Conservation (phyloP, 225 moss, liverwort and hornwort genomes). For the Physcomitrellopsis africana region DNA sequence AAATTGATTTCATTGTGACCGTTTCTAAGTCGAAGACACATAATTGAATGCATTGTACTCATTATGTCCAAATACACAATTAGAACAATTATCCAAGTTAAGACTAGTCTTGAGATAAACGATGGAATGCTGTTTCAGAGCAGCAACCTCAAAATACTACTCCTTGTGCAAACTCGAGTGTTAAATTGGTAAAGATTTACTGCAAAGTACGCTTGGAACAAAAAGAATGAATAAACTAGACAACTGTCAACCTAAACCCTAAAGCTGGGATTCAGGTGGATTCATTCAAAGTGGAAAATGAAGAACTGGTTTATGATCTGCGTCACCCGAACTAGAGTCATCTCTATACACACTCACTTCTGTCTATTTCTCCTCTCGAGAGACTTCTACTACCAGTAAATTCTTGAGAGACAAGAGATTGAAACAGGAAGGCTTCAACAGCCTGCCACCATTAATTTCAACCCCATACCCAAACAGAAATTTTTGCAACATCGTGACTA, state of each 20-base stretch:
- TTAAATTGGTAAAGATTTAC: neutral
- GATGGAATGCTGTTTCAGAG: neutral
- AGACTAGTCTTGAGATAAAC: too few species aligned
- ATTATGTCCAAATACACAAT: too few species aligned
- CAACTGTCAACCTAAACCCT: constrained; percentile 26
- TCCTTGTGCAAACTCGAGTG: neutral
- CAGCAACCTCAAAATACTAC: neutral
- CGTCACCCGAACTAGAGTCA: constrained; percentile 12
- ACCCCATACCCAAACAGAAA: constrained; percentile 20
- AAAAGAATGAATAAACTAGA: constrained; percentile 9
- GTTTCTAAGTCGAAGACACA: too few species aligned
- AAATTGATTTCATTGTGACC: too few species aligned
- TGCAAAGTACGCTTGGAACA: constrained; percentile 25
- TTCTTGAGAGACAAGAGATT: constrained; percentile 5
- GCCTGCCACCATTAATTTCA: constrained; percentile 3
- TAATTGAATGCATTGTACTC: too few species aligned
- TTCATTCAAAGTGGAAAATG: constrained; percentile 14
- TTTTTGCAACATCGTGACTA: constrained; percentile 16
- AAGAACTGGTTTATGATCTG: constrained; percentile 27
- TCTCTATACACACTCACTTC: constrained; percentile 32
- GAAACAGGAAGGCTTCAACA: constrained; percentile 7
- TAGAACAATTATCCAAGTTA: too few species aligned
- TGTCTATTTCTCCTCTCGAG: neutral
- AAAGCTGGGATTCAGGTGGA: constrained; percentile 2
- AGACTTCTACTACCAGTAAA: constrained; percentile 13